These are phyloP conservation scores for Poa pratensis DNA, from an alignment of 176 grass and related monocot genomes.

Conservation along the genomic window DNA sequence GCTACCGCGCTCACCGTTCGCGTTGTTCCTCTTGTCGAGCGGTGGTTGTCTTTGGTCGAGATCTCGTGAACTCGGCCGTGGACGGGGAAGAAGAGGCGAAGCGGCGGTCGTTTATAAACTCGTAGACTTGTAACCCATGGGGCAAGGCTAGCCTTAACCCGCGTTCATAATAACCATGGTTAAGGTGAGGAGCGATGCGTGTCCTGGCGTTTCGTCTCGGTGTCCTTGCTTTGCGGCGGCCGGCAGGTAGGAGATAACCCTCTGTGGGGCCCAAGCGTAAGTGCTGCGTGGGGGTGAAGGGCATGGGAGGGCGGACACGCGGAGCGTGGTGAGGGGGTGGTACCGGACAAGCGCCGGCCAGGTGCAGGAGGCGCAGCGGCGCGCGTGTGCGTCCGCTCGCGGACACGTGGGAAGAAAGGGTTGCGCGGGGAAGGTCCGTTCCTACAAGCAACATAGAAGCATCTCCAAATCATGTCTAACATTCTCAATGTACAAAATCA, in stretches of 20 bases:
- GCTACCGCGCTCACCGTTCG: background rate
- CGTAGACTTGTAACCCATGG: background rate
- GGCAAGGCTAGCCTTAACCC: background rate
- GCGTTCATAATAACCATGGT: constrained; percentile 13
- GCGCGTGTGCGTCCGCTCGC: background rate
- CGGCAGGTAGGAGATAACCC: background rate
- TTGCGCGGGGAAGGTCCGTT: too few relatives aligned
- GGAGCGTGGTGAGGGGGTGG: constrained; percentile 29
- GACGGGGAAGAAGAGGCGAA: background rate
- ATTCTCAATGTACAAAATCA: too few relatives aligned
- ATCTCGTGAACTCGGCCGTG: constrained; percentile 30
- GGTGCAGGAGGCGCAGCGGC: constrained; percentile 31
- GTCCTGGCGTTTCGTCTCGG: constrained; percentile 30
- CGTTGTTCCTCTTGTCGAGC: background rate
- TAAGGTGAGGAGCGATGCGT: background rate
- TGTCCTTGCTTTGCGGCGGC: constrained; percentile 13
- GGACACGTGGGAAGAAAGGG: constrained; percentile 50
- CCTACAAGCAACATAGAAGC: too few relatives aligned
- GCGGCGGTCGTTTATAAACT: constrained; percentile 58
- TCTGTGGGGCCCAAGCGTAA: background rate
- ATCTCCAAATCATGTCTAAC: too few relatives aligned
- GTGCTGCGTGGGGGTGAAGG: constrained; percentile 14
- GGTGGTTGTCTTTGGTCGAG: background rate
- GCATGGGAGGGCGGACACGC: constrained; percentile 37
- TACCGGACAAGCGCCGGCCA: constrained; percentile 50